Percentiles rank a stretch among this genome's conserved stretches.
These are phyloP conservation scores for Groenewaldozyma auringiensis DNA, from an alignment of 1,139 yeast species.

Conservation along the genomic window DNA sequence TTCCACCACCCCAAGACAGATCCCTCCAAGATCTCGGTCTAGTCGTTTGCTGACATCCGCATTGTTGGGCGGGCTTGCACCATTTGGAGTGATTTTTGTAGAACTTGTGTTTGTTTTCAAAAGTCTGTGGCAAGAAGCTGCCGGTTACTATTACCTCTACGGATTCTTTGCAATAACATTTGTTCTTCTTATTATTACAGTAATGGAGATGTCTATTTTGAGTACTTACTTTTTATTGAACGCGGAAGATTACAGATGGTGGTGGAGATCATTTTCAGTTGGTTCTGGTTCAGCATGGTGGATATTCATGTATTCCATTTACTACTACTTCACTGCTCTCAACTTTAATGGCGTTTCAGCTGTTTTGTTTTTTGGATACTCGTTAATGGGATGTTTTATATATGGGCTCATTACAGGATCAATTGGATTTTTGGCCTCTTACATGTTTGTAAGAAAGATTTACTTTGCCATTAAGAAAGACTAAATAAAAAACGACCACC, in stretches of 20 bases:
- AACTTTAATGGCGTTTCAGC: conserved; percentile 33
- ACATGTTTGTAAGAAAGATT: conserved; percentile 49
- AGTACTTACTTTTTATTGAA: conserved; percentile 59
- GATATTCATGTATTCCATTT: conserved; percentile 58
- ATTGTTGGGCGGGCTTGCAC: conserved; percentile 55
- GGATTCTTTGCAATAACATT: conserved; percentile 66
- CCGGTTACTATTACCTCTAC: conserved; percentile 71
- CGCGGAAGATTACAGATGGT: conserved; percentile 65
- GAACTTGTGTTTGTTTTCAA: conserved; percentile 69
- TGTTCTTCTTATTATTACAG: conserved; percentile 50
- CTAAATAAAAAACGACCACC: conserved; percentile 27
- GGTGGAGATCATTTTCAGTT: conserved; percentile 71
- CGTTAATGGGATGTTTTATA: conserved; percentile 54
- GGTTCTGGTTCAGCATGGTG: conserved; percentile 70
- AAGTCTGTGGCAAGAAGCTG: conserved; percentile 72
- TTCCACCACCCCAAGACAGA: conserved; percentile 29
- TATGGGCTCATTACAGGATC: conserved; percentile 73
- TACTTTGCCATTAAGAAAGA: conserved; percentile 55
- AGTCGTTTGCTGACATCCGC: conserved; percentile 28
- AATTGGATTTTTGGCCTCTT: conserved; percentile 59
- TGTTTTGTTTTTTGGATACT: conserved; percentile 64
- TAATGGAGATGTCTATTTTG: conserved; percentile 67
- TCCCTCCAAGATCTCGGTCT: conserved; percentile 35
- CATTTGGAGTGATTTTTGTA: conserved; percentile 74
- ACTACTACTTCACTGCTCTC: conserved; percentile 44